phyloP scores from a whole-genome alignment of 441 rosid genomes.

The Corymbia calophylla region DNA sequence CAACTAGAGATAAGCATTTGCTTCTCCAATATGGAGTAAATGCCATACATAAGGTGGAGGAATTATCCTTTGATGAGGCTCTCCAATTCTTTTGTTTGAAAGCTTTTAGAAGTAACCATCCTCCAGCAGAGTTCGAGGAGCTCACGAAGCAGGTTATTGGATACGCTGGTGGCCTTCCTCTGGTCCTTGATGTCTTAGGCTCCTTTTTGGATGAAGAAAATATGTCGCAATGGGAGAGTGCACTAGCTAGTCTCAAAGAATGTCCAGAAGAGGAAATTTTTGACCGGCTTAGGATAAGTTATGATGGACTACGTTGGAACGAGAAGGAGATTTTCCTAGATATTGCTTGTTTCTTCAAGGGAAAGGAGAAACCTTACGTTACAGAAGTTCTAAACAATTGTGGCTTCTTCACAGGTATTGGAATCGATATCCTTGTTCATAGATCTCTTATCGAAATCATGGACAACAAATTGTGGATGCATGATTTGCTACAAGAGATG shows the following conservation, averaged over 20 bases:
- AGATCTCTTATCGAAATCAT: conserved; percentile 18
- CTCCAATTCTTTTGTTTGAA: conserved; percentile 18
- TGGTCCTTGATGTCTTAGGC: conserved; percentile 32
- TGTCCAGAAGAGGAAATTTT: conserved; percentile 11
- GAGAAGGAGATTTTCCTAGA: conserved; percentile 29
- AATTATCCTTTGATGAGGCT: conserved; percentile 11
- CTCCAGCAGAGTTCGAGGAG: neutral
- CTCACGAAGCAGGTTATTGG: neutral
- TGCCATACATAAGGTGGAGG: neutral
- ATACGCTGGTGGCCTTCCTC: conserved; percentile 29
- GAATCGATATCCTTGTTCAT: conserved; percentile 18
- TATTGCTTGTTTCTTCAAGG: conserved; percentile 28
- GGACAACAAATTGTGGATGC: conserved; percentile 8
- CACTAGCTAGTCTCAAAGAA: neutral
- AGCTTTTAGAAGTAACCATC: conserved; percentile 17
- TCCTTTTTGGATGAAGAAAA: neutral
- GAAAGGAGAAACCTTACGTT: neutral
- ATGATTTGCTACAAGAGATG: conserved; percentile 16
- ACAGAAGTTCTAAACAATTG: conserved; percentile 9
- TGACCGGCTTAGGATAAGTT: conserved; percentile 25
- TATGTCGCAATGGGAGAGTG: conserved; percentile 13
- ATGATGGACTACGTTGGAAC: conserved; percentile 13
- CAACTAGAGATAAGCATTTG: conserved; percentile 21
- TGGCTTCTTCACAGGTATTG: conserved; percentile 6
- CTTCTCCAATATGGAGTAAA: conserved; percentile 6